Base-by-base conservation (phyloP, 1,284 basidiomycete genomes). In the Apiotrichum sp. region DNA sequence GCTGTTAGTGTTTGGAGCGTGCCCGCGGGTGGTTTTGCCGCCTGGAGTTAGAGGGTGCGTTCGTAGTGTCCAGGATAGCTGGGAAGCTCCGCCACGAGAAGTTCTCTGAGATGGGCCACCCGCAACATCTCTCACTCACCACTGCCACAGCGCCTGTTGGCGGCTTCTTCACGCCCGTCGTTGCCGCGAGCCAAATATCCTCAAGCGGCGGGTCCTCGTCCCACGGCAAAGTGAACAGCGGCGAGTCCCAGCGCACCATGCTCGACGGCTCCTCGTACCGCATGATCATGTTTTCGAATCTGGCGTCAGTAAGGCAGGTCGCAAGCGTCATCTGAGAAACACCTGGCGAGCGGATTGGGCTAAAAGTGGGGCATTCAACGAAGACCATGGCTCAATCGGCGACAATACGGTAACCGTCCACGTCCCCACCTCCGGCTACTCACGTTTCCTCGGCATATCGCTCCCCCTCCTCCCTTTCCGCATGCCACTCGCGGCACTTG, bases 181-280 rank as follows among this genome's bases (percentile, higher is more conserved):
- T 91, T 32, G 93, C 77, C 0, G 89, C 86, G 14, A 84, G 80
- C 87, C 89, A 96, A 47, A 98, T 87, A 10, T 83, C 81, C 6
- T 85, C 81, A 22, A 78, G 79, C 1, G 90, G 89, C 3, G 89
- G 76, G 31, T 82, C 79, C 32, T 81, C 78, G 36, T 83, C 81
- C 84, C 86, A 89, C 2, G 85, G 78, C 0, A 97, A 77, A 2
- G 88, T 90, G 72, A 97, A 89, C 36, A 98, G 81, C 0, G 95
- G 95, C 0, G 92, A 88, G 75, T 98, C 95, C 95, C 95, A 98
- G 45, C 93, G 83, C 10, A 90, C 91, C 86, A 95, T 95, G 0
- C 92, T 93, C 0, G 89, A 93, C 0, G 95, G 95, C 72, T 98
- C 95, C 78, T 98, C 95, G 66, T 86, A 98, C 40, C 95, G 83